A percentile compares a stretch with the other conserved stretches of the same genome.
phyloP scores from a whole-genome alignment of 2,329 filamentous ascomycete species.

The Aspergillus sp. region DNA sequence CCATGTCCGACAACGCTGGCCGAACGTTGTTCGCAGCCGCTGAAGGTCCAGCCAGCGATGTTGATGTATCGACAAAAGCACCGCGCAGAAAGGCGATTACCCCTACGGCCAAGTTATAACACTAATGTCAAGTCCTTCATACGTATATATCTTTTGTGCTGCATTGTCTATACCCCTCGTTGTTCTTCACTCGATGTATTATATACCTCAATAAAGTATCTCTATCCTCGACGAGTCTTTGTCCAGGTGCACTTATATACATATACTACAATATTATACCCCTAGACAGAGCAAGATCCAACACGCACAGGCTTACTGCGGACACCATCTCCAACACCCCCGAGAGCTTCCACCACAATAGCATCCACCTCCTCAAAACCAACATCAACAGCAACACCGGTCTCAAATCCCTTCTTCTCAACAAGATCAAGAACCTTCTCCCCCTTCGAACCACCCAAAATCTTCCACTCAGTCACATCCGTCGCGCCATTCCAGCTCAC shows the following conservation, averaged over 20 bases:
- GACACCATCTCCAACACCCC: constrained; percentile 17
- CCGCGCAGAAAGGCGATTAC: constrained; percentile 39
- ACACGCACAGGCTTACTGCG: neutral
- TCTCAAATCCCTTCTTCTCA: constrained; percentile 13
- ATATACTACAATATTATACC: too few species aligned
- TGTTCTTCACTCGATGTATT: neutral
- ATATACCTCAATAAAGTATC: neutral
- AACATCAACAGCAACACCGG: neutral
- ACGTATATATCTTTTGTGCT: neutral
- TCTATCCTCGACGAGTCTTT: too few species aligned
- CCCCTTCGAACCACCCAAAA: neutral
- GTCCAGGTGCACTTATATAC: too few species aligned
- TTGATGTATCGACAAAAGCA: constrained; percentile 36
- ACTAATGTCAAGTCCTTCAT: neutral
- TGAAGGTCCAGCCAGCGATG: constrained; percentile 24
- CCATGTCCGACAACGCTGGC: constrained; percentile 73
- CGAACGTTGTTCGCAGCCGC: constrained; percentile 59
- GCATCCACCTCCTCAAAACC: neutral
- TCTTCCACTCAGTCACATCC: constrained; percentile 1
- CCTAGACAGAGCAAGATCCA: neutral
- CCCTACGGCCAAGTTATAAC: constrained; percentile 33
- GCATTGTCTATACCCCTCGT: neutral
- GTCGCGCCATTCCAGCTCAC: constrained; percentile 10
- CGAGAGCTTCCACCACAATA: constrained; percentile 20
- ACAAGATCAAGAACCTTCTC: neutral